Conservation (phyloP, 768 basidiomycete genomes). For the Lentinula raphanica region DNA sequence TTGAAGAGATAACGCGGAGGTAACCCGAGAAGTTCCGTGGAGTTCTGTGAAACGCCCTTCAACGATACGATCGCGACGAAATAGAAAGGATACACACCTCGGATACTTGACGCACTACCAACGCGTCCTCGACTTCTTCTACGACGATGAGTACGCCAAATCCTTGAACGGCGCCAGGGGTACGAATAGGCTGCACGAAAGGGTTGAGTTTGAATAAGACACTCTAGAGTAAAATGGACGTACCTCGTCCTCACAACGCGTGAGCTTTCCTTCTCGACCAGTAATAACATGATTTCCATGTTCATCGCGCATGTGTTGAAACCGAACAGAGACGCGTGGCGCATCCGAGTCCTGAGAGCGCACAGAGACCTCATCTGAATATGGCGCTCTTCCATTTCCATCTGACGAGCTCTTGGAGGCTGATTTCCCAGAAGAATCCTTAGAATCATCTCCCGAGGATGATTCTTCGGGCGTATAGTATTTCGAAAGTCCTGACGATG, state of each 20-base stretch:
- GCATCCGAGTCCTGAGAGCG: conserved; percentile 13
- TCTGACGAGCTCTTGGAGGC: not conserved
- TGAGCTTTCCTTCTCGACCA: conserved; percentile 61
- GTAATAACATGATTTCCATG: conserved; percentile 67
- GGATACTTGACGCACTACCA: conserved; percentile 72
- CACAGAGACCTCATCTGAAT: not conserved
- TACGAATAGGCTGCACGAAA: conserved; percentile 59
- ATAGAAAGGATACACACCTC: conserved; percentile 44
- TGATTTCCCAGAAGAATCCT: not conserved
- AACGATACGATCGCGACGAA: not conserved
- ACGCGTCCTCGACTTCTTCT: conserved; percentile 50
- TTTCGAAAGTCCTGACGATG: not conserved
- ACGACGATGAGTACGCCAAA: conserved; percentile 78
- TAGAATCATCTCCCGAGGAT: not conserved
- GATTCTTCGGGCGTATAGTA: conserved; percentile 4
- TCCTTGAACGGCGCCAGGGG: conserved; percentile 77
- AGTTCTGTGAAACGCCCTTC: conserved; percentile 50
- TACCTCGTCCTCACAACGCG: conserved; percentile 75
- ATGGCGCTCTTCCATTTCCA: not conserved
- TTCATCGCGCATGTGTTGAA: conserved; percentile 56
- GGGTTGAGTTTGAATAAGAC: not conserved
- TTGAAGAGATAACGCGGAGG: conserved; percentile 67
- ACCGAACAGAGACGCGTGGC: conserved; percentile 54
- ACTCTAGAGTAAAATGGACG: conserved; percentile 8
- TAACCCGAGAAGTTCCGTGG: conserved; percentile 67